phyloP scores from a whole-genome alignment of 768 basidiomycete species.

The Xerocomellus amylosporus region DNA sequence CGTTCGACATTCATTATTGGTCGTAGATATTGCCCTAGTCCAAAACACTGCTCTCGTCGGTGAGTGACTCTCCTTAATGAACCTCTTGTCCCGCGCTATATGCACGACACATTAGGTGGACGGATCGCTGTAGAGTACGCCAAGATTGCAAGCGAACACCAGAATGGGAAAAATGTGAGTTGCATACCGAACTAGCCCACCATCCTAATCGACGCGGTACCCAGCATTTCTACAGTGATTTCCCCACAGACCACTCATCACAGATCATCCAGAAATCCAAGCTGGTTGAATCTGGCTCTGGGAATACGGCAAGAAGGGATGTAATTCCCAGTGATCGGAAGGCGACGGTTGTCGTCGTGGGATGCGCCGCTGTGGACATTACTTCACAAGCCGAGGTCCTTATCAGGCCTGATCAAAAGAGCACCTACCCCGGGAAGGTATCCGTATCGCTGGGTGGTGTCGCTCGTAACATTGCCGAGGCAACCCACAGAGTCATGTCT shows the following conservation, averaged over 20 bases:
- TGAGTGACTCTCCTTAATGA: conserved; percentile 31
- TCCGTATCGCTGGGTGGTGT: conserved; percentile 81
- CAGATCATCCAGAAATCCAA: neutral
- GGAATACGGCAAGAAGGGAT: neutral
- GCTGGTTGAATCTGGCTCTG: neutral
- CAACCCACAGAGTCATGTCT: conserved; percentile 64
- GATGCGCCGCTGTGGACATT: conserved; percentile 88
- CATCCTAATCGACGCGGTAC: neutral
- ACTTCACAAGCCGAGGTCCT: conserved; percentile 51
- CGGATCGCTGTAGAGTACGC: conserved; percentile 78
- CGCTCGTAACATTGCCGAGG: conserved; percentile 93
- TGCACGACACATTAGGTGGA: conserved; percentile 48
- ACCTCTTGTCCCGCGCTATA: neutral
- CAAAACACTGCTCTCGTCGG: conserved; percentile 86
- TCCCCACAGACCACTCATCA: neutral
- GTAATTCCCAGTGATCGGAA: conserved; percentile 9
- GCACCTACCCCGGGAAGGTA: conserved; percentile 80
- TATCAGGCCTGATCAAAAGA: conserved; percentile 43
- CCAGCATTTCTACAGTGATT: conserved; percentile 13
- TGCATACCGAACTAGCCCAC: neutral
- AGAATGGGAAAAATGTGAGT: conserved; percentile 19
- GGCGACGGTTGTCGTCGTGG: conserved; percentile 68
- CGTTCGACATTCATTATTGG: neutral
- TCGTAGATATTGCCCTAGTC: conserved; percentile 79
- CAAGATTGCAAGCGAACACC: conserved; percentile 37